Percentiles rank a stretch among this genome's conserved stretches.
Evolutionary conservation across 2,329 filamentous ascomycete species (phyloP).

Genomic region (Rhexocercosporidium sp.): DNA sequence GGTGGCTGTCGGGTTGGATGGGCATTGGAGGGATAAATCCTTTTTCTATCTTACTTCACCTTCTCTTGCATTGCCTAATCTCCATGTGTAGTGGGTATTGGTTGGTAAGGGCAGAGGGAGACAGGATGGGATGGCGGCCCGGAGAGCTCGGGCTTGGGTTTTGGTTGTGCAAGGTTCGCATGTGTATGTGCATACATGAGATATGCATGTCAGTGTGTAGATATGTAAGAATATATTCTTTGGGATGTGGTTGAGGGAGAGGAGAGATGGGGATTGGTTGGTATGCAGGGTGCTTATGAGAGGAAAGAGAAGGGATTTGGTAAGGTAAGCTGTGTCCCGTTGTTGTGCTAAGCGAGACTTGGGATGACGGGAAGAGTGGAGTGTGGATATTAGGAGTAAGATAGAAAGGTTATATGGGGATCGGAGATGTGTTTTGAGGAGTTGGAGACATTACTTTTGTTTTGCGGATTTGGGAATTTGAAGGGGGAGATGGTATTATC

Average conservation of each 20-base stretch:
- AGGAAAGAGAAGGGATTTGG: not conserved
- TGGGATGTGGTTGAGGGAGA: not conserved
- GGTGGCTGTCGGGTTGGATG: not conserved
- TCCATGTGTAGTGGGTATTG: not conserved
- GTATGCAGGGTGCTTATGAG: conserved; percentile 1
- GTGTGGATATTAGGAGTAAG: too few species aligned
- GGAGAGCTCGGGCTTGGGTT: not conserved
- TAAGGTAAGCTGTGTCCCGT: not conserved
- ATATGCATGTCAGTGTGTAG: not conserved
- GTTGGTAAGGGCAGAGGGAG: not conserved
- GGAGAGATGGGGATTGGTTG: not conserved
- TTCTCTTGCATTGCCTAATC: too few species aligned
- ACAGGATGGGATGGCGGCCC: not conserved
- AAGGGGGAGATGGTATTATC: too few species aligned
- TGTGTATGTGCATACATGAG: not conserved
- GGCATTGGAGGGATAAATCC: not conserved
- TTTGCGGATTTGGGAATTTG: too few species aligned
- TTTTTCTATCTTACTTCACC: too few species aligned
- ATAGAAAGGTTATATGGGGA: not conserved
- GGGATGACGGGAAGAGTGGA: not conserved
- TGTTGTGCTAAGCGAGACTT: not conserved
- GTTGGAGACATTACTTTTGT: not conserved
- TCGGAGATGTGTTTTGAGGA: not conserved
- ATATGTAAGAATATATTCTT: not conserved
- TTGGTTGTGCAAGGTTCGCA: not conserved